Conservation (phyloP, 176 grass and related monocot species). For the Olyra latifolia region DNA sequence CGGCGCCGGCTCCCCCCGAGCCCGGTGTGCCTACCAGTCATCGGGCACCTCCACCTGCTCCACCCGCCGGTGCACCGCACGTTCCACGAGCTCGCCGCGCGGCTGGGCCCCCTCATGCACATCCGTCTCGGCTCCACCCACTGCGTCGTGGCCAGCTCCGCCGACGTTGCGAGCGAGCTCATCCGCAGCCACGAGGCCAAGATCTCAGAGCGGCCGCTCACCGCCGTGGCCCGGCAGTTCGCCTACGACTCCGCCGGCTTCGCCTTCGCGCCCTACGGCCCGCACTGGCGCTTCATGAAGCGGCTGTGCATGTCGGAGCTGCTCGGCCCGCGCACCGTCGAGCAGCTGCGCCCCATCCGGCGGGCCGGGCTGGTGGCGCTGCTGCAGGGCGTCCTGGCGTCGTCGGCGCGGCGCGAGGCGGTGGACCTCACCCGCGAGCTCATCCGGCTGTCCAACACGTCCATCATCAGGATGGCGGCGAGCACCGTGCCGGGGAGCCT, state of each 20-base stretch:
- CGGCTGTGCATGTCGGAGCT: constrained; percentile 72
- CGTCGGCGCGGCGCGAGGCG: background rate
- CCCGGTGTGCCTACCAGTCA: constrained; percentile 53
- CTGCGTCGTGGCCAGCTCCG: constrained; percentile 52
- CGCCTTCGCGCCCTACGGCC: constrained; percentile 63
- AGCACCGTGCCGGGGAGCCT: constrained; percentile 38
- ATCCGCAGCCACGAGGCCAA: constrained; percentile 45
- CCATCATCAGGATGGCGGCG: constrained; percentile 53
- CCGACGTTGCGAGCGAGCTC: constrained; percentile 40
- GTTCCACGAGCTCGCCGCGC: constrained; percentile 38
- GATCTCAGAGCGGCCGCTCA: constrained; percentile 65
- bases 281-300: constrained; percentile 85
- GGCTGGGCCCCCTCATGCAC: constrained; percentile 47
- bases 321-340: constrained; percentile 62
- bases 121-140: constrained; percentile 48
- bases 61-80: constrained; percentile 53
- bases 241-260: constrained; percentile 57
- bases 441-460: constrained; percentile 51
- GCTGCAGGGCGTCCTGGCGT: background rate
- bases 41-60: constrained; percentile 81
- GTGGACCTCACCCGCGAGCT: constrained; percentile 58
- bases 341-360: constrained; percentile 57
- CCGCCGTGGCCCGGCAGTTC: constrained; percentile 45
- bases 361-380: constrained; percentile 37
- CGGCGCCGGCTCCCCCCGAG: constrained; percentile 45